A percentile compares a stretch with the other conserved stretches of the same genome.
Evolutionary conservation across 768 basidiomycete genomes (phyloP).

Genomic region (Chalciporus pseudorubinellus): DNA sequence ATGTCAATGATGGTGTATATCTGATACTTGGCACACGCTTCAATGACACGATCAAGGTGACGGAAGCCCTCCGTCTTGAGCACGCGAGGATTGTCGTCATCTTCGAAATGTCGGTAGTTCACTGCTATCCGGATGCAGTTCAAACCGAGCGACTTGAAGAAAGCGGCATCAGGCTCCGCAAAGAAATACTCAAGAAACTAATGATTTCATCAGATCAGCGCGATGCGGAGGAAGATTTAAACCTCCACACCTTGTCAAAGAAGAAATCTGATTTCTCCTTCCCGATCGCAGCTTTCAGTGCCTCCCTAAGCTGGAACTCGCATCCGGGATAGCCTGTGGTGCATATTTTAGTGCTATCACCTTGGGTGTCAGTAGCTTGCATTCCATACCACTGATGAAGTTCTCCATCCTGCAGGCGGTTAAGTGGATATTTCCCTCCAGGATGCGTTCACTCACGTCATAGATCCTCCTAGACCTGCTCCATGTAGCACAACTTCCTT

Average conservation of each 20-base stretch:
- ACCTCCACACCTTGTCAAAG: slow-evolving; percentile 64
- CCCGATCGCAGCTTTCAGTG: slow-evolving; percentile 58
- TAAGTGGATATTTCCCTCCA: not conserved
- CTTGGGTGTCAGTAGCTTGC: not conserved
- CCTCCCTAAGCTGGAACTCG: slow-evolving; percentile 69
- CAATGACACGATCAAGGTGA: slow-evolving; percentile 73
- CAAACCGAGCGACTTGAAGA: slow-evolving; percentile 70
- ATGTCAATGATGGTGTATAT: slow-evolving; percentile 78
- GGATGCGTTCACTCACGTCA: slow-evolving; percentile 55
- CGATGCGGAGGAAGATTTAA: too few species aligned
- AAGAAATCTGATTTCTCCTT: slow-evolving; percentile 67
- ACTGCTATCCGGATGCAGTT: slow-evolving; percentile 74
- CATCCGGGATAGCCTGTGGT: slow-evolving; percentile 66
- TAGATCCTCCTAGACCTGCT: slow-evolving; percentile 76
- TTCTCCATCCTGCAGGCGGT: not conserved
- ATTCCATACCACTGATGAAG: not conserved
- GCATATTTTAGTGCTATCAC: not conserved
- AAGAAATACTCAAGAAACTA: slow-evolving; percentile 80
- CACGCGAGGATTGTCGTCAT: slow-evolving; percentile 75
- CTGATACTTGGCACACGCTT: slow-evolving; percentile 64
- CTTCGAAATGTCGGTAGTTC: slow-evolving; percentile 70
- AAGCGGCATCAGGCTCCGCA: slow-evolving; percentile 63
- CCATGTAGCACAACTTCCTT: slow-evolving; percentile 59
- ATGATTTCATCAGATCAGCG: too few species aligned
- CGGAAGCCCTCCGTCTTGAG: slow-evolving; percentile 69